Percentiles rank a stretch among this genome's conserved stretches.
Conservation (phyloP, 2,329 filamentous ascomycete species). For the Sordariomycetes sp. region DNA sequence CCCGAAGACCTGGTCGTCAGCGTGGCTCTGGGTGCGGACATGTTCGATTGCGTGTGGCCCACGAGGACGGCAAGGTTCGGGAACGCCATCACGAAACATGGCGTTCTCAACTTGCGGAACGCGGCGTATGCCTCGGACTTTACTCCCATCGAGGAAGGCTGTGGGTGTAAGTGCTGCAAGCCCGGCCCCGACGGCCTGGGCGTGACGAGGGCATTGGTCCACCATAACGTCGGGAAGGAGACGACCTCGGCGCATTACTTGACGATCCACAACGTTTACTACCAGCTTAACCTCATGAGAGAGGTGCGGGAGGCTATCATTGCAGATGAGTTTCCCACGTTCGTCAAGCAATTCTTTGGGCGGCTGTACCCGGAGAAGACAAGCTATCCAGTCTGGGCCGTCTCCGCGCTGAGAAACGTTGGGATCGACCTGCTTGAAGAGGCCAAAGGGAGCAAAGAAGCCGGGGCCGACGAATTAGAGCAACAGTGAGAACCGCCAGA, state of each 20-base stretch:
- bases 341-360: slow-evolving; percentile 68
- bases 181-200: slow-evolving; percentile 57
- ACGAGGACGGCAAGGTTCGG: slow-evolving; percentile 93
- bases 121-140: slow-evolving; percentile 71
- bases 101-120: slow-evolving; percentile 77
- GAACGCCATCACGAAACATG: slow-evolving; percentile 75
- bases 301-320: slow-evolving; percentile 66
- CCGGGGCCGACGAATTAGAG: not conserved
- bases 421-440: slow-evolving; percentile 56
- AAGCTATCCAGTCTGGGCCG: slow-evolving; percentile 75
- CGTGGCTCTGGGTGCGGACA: slow-evolving; percentile 88
- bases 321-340: slow-evolving; percentile 68
- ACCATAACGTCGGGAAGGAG: slow-evolving; percentile 89
- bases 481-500: not conserved
- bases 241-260: slow-evolving; percentile 78
- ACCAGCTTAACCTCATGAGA: slow-evolving; percentile 77
- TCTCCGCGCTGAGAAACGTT: slow-evolving; percentile 67
- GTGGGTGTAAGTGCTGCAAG: slow-evolving; percentile 69
- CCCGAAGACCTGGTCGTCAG: slow-evolving; percentile 93
- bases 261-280: slow-evolving; percentile 93
- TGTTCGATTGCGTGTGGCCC: slow-evolving; percentile 99
- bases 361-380: slow-evolving; percentile 52
- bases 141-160: slow-evolving; percentile 70
- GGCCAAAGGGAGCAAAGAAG: not conserved
- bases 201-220: slow-evolving; percentile 78